phyloP scores from a whole-genome alignment of 305 asterid genomes.

The Monarda citriodora region DNA sequence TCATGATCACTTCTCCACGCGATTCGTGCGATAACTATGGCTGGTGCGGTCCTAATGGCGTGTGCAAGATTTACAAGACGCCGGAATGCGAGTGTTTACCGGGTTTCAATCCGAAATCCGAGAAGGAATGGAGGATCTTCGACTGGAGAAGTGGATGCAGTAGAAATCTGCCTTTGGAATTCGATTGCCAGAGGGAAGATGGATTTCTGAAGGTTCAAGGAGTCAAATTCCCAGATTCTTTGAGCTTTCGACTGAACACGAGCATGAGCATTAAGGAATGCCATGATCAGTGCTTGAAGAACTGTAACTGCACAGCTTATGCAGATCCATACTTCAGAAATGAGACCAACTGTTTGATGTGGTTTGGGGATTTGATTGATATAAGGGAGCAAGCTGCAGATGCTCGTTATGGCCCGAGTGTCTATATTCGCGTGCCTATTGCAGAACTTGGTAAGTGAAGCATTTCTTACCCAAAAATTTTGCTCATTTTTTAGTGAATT shows the following conservation, averaged over 20 bases:
- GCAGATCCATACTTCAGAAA: constrained; percentile 14
- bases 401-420: neutral
- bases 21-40: constrained; percentile 21
- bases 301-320: constrained; percentile 22
- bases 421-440: constrained; percentile 15
- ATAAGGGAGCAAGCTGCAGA: constrained; percentile 1
- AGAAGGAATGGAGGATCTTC: constrained; percentile 14
- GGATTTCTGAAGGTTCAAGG: constrained; percentile 15
- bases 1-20: constrained; percentile 11
- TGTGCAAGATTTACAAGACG: constrained; percentile 11
- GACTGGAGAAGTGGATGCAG: constrained; percentile 20
- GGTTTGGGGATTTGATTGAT: constrained; percentile 25
- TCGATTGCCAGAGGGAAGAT: constrained; percentile 18
- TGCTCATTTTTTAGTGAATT: neutral
- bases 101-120: constrained; percentile 15
- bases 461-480: neutral
- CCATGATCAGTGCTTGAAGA: constrained; percentile 17
- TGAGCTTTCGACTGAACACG: constrained; percentile 4
- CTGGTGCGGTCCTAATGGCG: constrained; percentile 18
- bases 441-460: constrained; percentile 11
- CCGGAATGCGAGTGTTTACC: constrained; percentile 19
- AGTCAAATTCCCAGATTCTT: neutral
- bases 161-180: constrained; percentile 4
- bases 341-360: constrained; percentile 16
- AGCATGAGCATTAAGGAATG: constrained; percentile 10